phyloP scores from a whole-genome alignment of 1,284 basidiomycete genomes.

The Tausonia pullulans region DNA sequence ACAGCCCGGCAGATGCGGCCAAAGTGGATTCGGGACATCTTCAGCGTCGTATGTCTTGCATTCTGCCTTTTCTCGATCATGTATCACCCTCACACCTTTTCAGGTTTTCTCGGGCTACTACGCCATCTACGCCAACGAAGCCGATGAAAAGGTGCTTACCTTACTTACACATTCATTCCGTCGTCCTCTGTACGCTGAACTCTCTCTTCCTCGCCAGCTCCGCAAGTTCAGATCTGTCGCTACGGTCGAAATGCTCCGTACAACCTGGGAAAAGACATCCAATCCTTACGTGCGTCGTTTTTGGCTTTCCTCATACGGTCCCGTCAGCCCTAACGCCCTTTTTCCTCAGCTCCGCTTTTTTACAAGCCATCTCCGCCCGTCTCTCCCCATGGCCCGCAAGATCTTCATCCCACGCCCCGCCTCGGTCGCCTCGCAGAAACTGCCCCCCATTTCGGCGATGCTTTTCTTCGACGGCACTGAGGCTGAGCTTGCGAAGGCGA shows the following conservation, averaged over 20 bases:
- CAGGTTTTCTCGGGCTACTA: slow-evolving; percentile 78
- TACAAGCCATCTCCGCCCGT: slow-evolving; percentile 38
- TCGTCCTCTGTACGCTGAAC: background rate
- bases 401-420: slow-evolving; percentile 70
- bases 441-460: slow-evolving; percentile 62
- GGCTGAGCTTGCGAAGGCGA: slow-evolving; percentile 52
- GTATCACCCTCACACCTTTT: slow-evolving; percentile 43
- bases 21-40: slow-evolving; percentile 80
- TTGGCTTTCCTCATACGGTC: background rate
- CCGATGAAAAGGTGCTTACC: slow-evolving; percentile 70
- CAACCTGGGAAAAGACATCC: slow-evolving; percentile 91
- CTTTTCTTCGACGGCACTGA: slow-evolving; percentile 71
- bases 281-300: slow-evolving; percentile 65
- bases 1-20: slow-evolving; percentile 88
- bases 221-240: slow-evolving; percentile 81
- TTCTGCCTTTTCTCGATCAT: slow-evolving; percentile 2
- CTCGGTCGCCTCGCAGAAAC: slow-evolving; percentile 50
- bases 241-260: slow-evolving; percentile 87
- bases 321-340: background rate
- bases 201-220: slow-evolving; percentile 44
- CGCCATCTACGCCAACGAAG: slow-evolving; percentile 84
- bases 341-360: slow-evolving; percentile 52
- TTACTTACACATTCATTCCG: background rate
- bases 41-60: slow-evolving; percentile 56
- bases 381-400: slow-evolving; percentile 57